Evolutionary conservation across 345 rosid species (phyloP), one percentile per base, ranked within the genome.

Genomic region (Toxicodendron radicans): DNA sequence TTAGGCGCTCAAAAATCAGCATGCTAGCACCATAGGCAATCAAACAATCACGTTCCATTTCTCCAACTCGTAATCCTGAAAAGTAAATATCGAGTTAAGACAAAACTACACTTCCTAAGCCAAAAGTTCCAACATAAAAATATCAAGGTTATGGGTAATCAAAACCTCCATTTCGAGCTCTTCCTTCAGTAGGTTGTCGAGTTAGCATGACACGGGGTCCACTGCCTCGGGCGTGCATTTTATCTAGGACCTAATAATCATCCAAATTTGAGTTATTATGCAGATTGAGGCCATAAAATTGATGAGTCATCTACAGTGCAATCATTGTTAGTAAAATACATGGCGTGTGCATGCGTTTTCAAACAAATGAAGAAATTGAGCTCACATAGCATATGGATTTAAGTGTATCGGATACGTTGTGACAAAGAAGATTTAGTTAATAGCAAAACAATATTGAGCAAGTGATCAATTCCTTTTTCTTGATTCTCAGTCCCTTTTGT

Each of bases 161-260:
- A 69, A 66, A 64, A 89, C 99, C 99, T 89, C 98, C 99, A 83
- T 90, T 95, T 80, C 86, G 78, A 72, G 99, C 92, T 91, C 91
- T 91, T 64, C 99, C 98, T 88, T 93, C 98, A n/a, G 94, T 95
- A 65, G 97, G 96, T 75, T 95, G 99, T 81, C 99, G 87, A 23
- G 99, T 92, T 70, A 95, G 79, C 94, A 93, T 82, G 30, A 84
- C 89, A 64, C 93, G 94, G 2, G 98, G 99, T 54, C 99, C 98
- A 76, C 68, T 87, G 46, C 99, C 98, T 85, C 99, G 87, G 14
- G 99, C 99, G 63, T 95, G 99, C 57, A 71, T 58, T 71, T 49
- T 71, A 43, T 58, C 66, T 27, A 43, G 57, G 27, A 61, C 74
- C 66, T 58, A 38, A 33, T n/a, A 49, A 62, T 32, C 48, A 20